These are phyloP conservation scores for Perilla frutescens DNA, from an alignment of 257 asterid genomes.

Conservation along the genomic window DNA sequence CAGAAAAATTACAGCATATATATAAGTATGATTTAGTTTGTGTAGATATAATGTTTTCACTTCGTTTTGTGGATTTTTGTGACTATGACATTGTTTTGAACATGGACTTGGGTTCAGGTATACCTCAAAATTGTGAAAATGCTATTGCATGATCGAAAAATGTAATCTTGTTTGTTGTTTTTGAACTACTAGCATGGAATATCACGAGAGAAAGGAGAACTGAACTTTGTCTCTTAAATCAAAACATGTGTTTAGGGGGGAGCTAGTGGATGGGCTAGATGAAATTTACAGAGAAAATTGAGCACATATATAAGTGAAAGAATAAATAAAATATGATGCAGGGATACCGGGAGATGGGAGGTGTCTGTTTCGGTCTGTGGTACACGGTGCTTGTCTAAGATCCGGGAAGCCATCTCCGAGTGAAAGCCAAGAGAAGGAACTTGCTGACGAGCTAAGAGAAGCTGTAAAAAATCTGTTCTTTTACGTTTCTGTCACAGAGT, in stretches of 20 bases:
- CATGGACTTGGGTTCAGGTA: too few species aligned
- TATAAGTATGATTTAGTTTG: neutral
- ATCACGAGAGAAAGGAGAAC: neutral
- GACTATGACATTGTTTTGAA: neutral
- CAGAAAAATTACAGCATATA: neutral
- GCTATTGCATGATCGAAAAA: neutral
- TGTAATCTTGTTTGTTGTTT: neutral
- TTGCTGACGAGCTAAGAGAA: conserved; percentile 78
- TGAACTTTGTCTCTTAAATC: too few species aligned
- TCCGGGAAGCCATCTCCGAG: conserved; percentile 65
- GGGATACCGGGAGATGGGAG: conserved; percentile 86
- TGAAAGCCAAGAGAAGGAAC: conserved; percentile 60
- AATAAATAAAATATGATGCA: conserved; percentile 35
- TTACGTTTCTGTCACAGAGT: conserved; percentile 16
- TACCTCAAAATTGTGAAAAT: too few species aligned
- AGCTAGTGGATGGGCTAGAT: too few species aligned
- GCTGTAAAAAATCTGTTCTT: conserved; percentile 40
- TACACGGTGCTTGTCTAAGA: conserved; percentile 68
- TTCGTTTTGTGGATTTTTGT: neutral
- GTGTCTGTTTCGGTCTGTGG: conserved; percentile 78
- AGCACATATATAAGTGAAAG: neutral
- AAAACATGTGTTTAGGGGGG: too few species aligned
- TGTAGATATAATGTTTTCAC: neutral
- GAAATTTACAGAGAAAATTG: too few species aligned
- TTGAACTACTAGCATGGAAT: too few species aligned